Conservation (phyloP, 2,329 filamentous ascomycete species). For the Beauveria scarabaeidicola region DNA sequence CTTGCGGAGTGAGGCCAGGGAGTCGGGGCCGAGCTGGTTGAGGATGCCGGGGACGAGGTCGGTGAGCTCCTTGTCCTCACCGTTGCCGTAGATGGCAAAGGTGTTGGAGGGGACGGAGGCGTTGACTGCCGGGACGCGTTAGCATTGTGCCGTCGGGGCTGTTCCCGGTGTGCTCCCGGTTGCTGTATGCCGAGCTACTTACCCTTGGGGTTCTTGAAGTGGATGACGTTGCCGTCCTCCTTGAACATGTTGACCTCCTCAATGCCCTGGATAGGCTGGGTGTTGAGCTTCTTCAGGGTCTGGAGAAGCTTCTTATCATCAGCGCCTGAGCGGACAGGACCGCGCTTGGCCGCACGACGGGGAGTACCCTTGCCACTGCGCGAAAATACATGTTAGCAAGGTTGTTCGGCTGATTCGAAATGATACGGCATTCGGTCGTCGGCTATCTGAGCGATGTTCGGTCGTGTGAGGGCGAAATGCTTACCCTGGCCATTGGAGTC, state of each 20-base stretch:
- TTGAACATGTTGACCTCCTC: slow-evolving; percentile 99
- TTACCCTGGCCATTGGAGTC: slow-evolving; percentile 27
- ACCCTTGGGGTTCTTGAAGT: slow-evolving; percentile 98
- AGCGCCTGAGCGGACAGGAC: slow-evolving; percentile 81
- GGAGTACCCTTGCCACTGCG: slow-evolving; percentile 90
- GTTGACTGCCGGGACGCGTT: slow-evolving; percentile 57
- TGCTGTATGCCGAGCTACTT: slow-evolving; percentile 28
- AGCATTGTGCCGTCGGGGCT: background rate
- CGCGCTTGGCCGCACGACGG: slow-evolving; percentile 96
- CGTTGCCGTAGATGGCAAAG: slow-evolving; percentile 98
- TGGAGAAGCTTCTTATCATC: slow-evolving; percentile 99
- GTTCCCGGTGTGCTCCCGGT: background rate
- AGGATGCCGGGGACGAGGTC: slow-evolving; percentile 98
- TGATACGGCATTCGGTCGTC: slow-evolving; percentile 8
- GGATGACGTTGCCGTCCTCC: slow-evolving; percentile 98
- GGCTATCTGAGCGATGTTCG: background rate
- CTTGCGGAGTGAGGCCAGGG: slow-evolving; percentile 93
- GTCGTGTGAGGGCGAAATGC: slow-evolving; percentile 16
- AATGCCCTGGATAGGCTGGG: slow-evolving; percentile 97
- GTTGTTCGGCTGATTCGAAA: slow-evolving; percentile 6
- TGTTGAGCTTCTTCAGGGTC: slow-evolving; percentile 97
- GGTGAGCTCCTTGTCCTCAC: slow-evolving; percentile 99
- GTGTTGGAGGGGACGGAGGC: slow-evolving; percentile 96
- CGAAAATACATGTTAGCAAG: slow-evolving; percentile 22
- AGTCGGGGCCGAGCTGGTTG: slow-evolving; percentile 98